Evolutionary conservation across 208 protist species (phyloP).

Genomic region (Porcisia deanei): DNA sequence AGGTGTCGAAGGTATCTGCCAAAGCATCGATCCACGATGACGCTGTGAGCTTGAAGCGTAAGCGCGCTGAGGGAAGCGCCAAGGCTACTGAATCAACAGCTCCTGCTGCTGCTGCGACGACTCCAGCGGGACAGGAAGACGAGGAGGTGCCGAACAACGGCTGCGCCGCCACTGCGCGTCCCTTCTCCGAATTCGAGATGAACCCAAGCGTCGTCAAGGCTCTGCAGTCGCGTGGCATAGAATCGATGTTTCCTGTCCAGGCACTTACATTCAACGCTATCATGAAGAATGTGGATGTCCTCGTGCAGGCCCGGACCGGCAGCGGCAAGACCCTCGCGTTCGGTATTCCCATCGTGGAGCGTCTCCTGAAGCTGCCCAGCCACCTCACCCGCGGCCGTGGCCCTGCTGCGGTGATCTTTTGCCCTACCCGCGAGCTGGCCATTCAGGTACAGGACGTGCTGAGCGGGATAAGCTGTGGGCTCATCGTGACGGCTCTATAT

Average conservation of each 20-base stretch:
- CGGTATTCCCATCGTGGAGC: conserved; percentile 90
- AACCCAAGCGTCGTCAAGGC: conserved; percentile 70
- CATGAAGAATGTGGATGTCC: conserved; percentile 87
- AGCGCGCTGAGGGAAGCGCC: conserved; percentile 18
- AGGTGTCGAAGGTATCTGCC: conserved; percentile 27
- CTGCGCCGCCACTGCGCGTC: conserved; percentile 52
- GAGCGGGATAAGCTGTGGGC: conserved; percentile 82
- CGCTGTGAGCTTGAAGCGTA: conserved; percentile 13
- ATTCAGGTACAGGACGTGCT: conserved; percentile 97
- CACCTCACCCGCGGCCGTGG: conserved; percentile 59
- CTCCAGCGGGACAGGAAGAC: conserved; percentile 4
- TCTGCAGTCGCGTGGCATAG: conserved; percentile 78
- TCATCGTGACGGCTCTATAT: conserved; percentile 94
- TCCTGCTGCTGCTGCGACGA: background rate
- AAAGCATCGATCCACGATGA: conserved; percentile 8
- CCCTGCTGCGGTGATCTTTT: conserved; percentile 94
- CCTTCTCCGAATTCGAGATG: conserved; percentile 87
- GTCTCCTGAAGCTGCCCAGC: conserved; percentile 43
- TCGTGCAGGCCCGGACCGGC: conserved; percentile 93
- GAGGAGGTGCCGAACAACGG: conserved; percentile 74
- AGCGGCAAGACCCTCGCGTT: conserved; percentile 96
- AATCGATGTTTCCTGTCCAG: conserved; percentile 93
- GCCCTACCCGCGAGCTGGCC: conserved; percentile 98
- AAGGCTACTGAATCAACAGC: background rate
- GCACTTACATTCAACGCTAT: conserved; percentile 92